Base-by-base conservation (phyloP, 176 grass and related monocot genomes). In the Rhynchospora pubera region DNA sequence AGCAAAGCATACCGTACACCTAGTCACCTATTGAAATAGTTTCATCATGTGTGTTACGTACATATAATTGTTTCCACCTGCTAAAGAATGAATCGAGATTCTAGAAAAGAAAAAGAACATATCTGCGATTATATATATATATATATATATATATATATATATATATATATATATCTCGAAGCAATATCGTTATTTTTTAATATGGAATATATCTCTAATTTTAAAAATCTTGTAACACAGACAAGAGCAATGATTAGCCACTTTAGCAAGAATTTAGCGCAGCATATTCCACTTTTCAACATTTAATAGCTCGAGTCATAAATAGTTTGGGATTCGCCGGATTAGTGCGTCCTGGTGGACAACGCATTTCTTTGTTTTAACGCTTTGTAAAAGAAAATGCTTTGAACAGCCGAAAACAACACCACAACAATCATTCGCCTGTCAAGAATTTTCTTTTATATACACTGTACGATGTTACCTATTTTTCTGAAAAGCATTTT, bases 61-160 rank as follows among this genome's bases (percentile, higher is more conserved):
- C 71, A 53, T 53, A 75, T 75, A 75, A 75, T 75, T 53, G 21
- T 75, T 75, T 30, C 71, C 71, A 75, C 21, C 22, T 19, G 15
- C 71, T 16, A 30, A 52, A 67, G 10, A 51, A 28, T 75, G 47
- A 15, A 53, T 75, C 70, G 7, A 53, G 70, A 50, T 75, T 52
- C 46, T 28, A 11, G 39, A 45, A 42, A 66, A 66, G 64, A 7
- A 66, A 64, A 66, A 16, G 5, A 67, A 46, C 8, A 70, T 46
- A 70, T 70, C 18, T 70, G 16, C 11, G 67, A 71, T 71, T 75
- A 75, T 75, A 75, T 53, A 28, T 14, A 75, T 53, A 28, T 14
- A 75, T 53, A 28, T 14, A 75, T 53, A 28, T 14, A 75, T 53
- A 28, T 14, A 75, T 53, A 28, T 14, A 75, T 53, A 28, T 14